Conservation (phyloP, 768 basidiomycete species). For the Phlegmacium glaucopus region DNA sequence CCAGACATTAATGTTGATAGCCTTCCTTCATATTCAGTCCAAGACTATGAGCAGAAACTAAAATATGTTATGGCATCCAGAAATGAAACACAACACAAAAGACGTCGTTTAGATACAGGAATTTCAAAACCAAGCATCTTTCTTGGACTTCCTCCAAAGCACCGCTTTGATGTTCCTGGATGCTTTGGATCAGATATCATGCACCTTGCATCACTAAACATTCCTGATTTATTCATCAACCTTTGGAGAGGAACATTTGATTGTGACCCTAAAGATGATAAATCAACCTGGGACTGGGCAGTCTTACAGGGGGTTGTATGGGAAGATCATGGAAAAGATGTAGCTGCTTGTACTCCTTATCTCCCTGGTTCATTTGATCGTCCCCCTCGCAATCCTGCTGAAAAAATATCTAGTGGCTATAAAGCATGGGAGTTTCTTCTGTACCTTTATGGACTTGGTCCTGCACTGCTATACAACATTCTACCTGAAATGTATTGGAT, state of each 20-base stretch:
- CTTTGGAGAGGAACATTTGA: constrained; percentile 27
- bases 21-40: not conserved
- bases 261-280: not conserved
- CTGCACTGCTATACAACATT: not conserved
- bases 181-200: not conserved
- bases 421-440: not conserved
- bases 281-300: not conserved
- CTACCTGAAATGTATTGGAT: not conserved
- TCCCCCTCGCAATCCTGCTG: not conserved
- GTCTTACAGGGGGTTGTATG: not conserved
- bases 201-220: constrained; percentile 14
- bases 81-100: not conserved
- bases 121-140: constrained; percentile 22
- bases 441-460: not conserved
- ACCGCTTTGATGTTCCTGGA: constrained; percentile 7
- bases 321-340: not conserved
- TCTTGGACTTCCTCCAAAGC: constrained; percentile 6
- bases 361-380: not conserved
- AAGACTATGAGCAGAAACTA: not conserved
- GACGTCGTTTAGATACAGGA: not conserved
- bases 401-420: not conserved
- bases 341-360: not conserved
- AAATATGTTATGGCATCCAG: not conserved
- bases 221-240: constrained; percentile 17
- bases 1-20: not conserved